phyloP scores from a whole-genome alignment of 345 rosid species.

The Nasturtium officinale region DNA sequence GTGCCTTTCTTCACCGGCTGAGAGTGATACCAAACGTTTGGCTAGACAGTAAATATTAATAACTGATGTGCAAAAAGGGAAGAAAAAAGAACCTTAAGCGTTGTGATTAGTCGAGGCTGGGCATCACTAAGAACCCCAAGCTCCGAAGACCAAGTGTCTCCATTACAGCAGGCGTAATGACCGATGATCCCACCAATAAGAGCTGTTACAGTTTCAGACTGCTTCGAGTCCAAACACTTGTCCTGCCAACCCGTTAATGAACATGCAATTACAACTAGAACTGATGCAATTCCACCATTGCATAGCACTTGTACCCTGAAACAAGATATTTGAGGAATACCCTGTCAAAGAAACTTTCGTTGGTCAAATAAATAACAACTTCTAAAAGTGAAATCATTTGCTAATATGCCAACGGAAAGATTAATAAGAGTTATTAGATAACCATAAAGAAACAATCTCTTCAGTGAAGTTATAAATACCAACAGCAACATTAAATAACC shows the following conservation, averaged over 20 bases:
- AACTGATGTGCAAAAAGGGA: neutral
- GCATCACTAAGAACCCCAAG: constrained; percentile 89
- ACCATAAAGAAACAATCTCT: neutral
- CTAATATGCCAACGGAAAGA: neutral
- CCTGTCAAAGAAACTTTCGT: constrained; percentile 27
- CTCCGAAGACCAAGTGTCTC: constrained; percentile 99
- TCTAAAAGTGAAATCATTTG: neutral
- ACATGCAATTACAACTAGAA: constrained; percentile 57
- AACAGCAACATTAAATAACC: neutral
- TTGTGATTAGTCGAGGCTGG: constrained; percentile 89
- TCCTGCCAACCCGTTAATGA: constrained; percentile 67
- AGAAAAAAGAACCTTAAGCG: constrained; percentile 66
- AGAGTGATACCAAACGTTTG: constrained; percentile 28
- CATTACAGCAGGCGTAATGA: constrained; percentile 86
- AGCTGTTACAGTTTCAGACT: constrained; percentile 55
- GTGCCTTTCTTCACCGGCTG: constrained; percentile 94
- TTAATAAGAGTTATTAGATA: neutral
- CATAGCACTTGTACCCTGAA: constrained; percentile 86
- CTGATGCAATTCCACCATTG: constrained; percentile 75
- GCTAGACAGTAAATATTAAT: neutral
- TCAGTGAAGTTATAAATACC: neutral
- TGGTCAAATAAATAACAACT: constrained; percentile 1
- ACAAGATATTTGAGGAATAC: constrained; percentile 31
- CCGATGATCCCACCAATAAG: constrained; percentile 89
- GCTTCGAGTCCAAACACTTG: constrained; percentile 68